Base-by-base conservation (phyloP, 805 yeast species). In the Kodamaea sagamina region DNA sequence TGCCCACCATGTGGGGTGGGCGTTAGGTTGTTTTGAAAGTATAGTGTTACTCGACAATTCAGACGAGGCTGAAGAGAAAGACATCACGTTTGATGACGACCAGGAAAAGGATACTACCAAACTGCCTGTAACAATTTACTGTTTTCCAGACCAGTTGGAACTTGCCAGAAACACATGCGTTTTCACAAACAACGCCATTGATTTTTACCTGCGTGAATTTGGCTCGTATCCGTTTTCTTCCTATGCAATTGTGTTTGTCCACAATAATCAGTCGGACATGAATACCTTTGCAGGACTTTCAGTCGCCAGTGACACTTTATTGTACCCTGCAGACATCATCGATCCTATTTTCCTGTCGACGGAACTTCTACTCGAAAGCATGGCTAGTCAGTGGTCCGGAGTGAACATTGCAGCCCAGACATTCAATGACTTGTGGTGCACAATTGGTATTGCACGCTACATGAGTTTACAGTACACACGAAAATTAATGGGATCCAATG, bases 1-100 rank as follows among this genome's bases (percentile, higher is more conserved):
- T 27, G 88, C 99, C 0, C 97, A 90, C 52, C 97, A 92, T 62
- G 73, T 93, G 15, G 98, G 98, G 0, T 93, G 95, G 83, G 90
- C 96, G 0, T 78, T 89, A 3, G 99, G 98, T 0, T 84, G 96
- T 2, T 93, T 92, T 60, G 82, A 82, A 32, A 77, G 78, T 42
- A 67, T 81, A 2, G 78, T 81, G 0, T 54, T 89, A 22, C 61
- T 81, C 6, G 78, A 74, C 34, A 53, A 65, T 21, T 67, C 59
- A 10, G 58, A 53, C 16, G 53, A 49, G 3, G 35, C 41, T 4
- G 65, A 64, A 11, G 72, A 75, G 19, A 55, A 57, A 4, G 63
- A 59, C 4, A 68, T 64, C 6, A 49, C 58, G 2, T 61, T 57
- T 37, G 65, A 62, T 12, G 52, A 57, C 36, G 67, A 52, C 6